Base-by-base conservation (phyloP, 1,139 yeast species). In the Torulaspora globosa region DNA sequence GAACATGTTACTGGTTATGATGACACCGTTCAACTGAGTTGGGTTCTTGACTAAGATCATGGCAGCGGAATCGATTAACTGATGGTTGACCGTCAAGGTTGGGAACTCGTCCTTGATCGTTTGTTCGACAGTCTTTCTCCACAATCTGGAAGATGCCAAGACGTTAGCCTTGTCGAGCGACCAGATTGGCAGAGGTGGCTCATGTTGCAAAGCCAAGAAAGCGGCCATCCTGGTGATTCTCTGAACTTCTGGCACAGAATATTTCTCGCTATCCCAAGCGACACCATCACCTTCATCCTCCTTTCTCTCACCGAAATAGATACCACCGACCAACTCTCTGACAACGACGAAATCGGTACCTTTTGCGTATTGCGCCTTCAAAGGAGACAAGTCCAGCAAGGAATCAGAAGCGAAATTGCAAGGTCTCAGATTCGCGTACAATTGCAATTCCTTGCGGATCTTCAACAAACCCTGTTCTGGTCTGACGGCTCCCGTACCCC, bases 201-300 rank as follows among this genome's bases (percentile, higher is more conserved):
- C 75, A 61, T 82, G 85, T 71, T 92, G 97, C 59, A 89, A 76
- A 33, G 98, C 97, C 76, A 92, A 73, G 71, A 88, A 92, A 4
- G 96, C 97, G 41, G 97, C 98, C 97, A 92, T 90, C 69, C 97
- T 79, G 35, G 97, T 88, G 68, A 92, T 89, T 68, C 98, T 81
- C 66, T 88, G 82, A 43, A 92, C 95, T 71, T 92, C 98, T 36
- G 82, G 77, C 30, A 89, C 95, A 31, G 92, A 74, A 71, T 92
- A 92, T 56, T 86, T 78, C 70, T 92, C 97, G 47, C 96, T 87
- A 67, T 92, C 98, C 78, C 92, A 80, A 26, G 98, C 98, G 47
- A 80, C 78, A 42, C 86, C 86, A 42, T 80, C 76, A 41, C 92
- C 95, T 43, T 82, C 85, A 64, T 89, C 97, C 72, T 92, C 98